Evolutionary conservation across 202 grass and related monocot genomes (phyloP).

Genomic region (Schoenoplectus triqueter): DNA sequence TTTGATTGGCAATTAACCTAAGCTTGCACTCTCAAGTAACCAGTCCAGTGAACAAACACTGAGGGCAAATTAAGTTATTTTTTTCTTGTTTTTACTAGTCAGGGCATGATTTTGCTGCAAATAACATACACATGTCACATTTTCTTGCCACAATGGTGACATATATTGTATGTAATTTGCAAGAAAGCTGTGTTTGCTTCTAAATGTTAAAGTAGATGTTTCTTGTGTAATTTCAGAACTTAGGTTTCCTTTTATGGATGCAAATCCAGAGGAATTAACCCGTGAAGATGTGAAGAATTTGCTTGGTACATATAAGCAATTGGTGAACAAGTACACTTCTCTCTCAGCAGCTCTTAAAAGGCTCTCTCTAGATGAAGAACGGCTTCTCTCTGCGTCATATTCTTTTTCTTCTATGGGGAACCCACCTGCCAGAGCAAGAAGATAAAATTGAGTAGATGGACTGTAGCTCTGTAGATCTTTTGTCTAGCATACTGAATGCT

Average conservation of each 20-base stretch:
- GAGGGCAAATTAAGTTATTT: background rate
- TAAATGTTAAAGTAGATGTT: background rate
- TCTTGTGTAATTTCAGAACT: constrained; percentile 43
- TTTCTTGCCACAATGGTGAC: background rate
- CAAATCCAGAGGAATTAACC: constrained; percentile 60
- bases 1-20: background rate
- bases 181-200: background rate
- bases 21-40: background rate
- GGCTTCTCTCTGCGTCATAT: constrained; percentile 38
- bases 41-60: background rate
- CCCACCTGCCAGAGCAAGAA: constrained; percentile 24
- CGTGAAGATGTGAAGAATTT: constrained; percentile 61
- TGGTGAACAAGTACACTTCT: constrained; percentile 61
- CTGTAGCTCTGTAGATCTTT: background rate
- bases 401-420: constrained; percentile 26
- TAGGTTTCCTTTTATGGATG: constrained; percentile 78
- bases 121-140: background rate
- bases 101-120: background rate
- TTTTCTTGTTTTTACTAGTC: background rate
- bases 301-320: constrained; percentile 62
- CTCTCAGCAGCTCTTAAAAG: constrained; percentile 67
- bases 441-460: background rate
- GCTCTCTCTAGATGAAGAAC: constrained; percentile 67
- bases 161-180: background rate
- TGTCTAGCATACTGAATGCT: background rate